These are phyloP conservation scores for Quercus lobata DNA, from an alignment of 331 rosid species.

Conservation along the genomic window DNA sequence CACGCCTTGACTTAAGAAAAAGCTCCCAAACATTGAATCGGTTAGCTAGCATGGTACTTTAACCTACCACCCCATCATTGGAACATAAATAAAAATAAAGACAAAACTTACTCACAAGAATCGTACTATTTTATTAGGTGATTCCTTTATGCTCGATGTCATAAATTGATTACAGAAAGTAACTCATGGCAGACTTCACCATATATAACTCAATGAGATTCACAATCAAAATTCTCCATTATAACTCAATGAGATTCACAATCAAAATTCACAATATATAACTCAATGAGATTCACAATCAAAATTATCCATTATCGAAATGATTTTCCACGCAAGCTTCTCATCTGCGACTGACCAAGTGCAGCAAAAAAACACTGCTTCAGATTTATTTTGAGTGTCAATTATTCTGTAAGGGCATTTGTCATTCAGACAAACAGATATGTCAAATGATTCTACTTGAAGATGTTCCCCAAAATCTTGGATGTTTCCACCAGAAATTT, in stretches of 20 bases:
- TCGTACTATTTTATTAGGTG: neutral
- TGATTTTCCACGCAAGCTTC: conserved; percentile 49
- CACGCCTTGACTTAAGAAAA: no score
- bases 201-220: neutral
- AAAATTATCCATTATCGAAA: conserved; percentile 31
- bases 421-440: conserved; percentile 39
- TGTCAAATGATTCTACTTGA: conserved; percentile 38
- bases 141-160: neutral
- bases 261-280: conserved; percentile 5
- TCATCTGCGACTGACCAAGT: conserved; percentile 43
- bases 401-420: conserved; percentile 38
- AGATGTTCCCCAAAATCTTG: conserved; percentile 37
- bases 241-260: neutral
- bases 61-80: no score
- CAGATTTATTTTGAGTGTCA: conserved; percentile 11
- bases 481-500: conserved; percentile 32
- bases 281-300: neutral
- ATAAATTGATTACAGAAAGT: neutral
- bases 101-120: no score
- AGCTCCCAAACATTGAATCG: no score
- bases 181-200: neutral
- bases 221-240: conserved; percentile 21
- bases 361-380: conserved; percentile 37
- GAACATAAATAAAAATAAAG: no score
- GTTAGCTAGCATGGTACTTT: no score